Percentiles rank a stretch among this genome's conserved stretches.
phyloP scores from a whole-genome alignment of 768 basidiomycete species.

The Collybia mongolica region DNA sequence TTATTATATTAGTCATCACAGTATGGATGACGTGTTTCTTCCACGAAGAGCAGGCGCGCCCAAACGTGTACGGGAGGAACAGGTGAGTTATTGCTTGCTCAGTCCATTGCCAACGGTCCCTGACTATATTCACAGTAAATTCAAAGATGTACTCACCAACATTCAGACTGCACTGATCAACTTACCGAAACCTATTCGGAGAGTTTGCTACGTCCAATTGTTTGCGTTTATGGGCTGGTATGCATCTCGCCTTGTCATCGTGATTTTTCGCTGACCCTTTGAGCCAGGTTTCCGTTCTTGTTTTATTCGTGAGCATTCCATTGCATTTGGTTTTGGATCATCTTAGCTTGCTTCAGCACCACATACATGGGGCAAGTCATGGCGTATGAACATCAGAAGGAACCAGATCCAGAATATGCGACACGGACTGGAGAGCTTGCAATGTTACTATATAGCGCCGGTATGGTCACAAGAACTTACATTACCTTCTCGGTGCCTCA shows the following conservation, averaged over 20 bases:
- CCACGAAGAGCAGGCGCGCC: slow-evolving; percentile 77
- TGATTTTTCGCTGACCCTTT: slow-evolving; percentile 6
- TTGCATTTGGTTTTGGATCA: background rate
- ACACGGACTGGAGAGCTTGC: slow-evolving; percentile 86
- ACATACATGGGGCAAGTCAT: slow-evolving; percentile 94
- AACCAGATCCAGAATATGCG: slow-evolving; percentile 82
- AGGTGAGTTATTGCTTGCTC: slow-evolving; percentile 26
- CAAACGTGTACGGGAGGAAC: slow-evolving; percentile 34
- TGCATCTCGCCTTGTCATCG: slow-evolving; percentile 17
- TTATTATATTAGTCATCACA: slow-evolving; percentile 73
- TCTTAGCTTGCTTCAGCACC: slow-evolving; percentile 47
- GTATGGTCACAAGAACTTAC: slow-evolving; percentile 37
- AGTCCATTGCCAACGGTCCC: background rate
- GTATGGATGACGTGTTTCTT: slow-evolving; percentile 88
- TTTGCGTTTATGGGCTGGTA: slow-evolving; percentile 98
- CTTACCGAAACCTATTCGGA: slow-evolving; percentile 79
- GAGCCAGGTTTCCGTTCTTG: slow-evolving; percentile 84
- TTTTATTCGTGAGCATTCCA: slow-evolving; percentile 72
- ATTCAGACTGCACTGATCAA: slow-evolving; percentile 72
- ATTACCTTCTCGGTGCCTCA: slow-evolving; percentile 8
- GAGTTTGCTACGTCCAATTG: slow-evolving; percentile 91
- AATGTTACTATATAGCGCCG: slow-evolving; percentile 87
- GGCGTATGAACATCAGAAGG: slow-evolving; percentile 71
- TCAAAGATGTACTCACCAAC: slow-evolving; percentile 74
- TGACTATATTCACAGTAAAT: slow-evolving; percentile 38